Base-by-base conservation (phyloP, 225 moss, liverwort and hornwort genomes). In the Straminergon stramineum region DNA sequence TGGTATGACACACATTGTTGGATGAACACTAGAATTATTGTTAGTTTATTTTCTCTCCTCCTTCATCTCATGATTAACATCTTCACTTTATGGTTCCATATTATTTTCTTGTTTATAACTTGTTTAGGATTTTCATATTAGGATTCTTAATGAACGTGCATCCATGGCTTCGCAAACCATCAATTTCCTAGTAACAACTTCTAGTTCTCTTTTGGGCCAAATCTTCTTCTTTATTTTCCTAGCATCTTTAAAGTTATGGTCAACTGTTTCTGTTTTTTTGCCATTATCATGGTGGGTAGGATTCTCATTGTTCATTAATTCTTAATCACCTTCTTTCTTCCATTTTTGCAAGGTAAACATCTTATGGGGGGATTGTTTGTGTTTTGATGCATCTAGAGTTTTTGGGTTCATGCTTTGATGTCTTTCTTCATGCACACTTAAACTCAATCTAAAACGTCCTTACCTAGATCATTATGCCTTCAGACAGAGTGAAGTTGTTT, bases 121-220 rank as follows among this genome's bases (percentile, higher is more conserved):
- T 19, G 6, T 51, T 32, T 13, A 32, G 18, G 2, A 32, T 19
- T 51, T 48, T 45, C 2, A 32, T 31, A 48, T 75, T 19, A 2
- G 12, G 4, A 75, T 51, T 51, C 2, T 7, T 0, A 1, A 1
- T 51, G 4, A 75, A 31, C 1, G 1, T 31, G 19, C 4, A 31
- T 1, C 28, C 0, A 31, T 31, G 1, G 51, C 11, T 75, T 75
- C 3, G 2, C 1, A 75, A 1, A 75, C 12, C 18, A 2, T 51
- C n/a, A n/a, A n/a, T 32, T 32, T 1, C 2, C 1, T 7, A 18
- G 5, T 1, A 2, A 43, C 1, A 0, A 5, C 27, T 0, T 1
- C 1, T 17, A 2, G 11, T 48, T 31, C 0, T 18, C 6, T 2
- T 75, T 19, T 51, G 1, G 3, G 4, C 5, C 5, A 73, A 9